Evolutionary conservation across 1,139 yeast species (phyloP), one percentile per base, ranked within the genome.

Genomic region (Yamadazyma spencermartinsiae): DNA sequence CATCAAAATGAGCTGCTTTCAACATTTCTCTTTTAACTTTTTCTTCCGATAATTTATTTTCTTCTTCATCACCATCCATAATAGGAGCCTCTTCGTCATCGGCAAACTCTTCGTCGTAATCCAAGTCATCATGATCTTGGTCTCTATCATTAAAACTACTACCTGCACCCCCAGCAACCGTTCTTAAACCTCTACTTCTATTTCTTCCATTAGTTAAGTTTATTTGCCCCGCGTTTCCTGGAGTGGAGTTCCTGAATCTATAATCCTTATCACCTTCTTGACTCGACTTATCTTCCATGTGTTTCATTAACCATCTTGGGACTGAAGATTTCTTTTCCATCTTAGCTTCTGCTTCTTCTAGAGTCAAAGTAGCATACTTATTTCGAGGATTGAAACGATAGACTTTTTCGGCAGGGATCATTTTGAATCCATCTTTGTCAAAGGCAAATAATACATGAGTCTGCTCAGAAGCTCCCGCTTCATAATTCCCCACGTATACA

Each of bases 11-110:
- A 35, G 84, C 84, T 1, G 96, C 96, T 43, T 81, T 78, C 45
- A 88, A 73, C 92, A 87, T 89, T 61, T 92, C 98, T 51, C 79
- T 83, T 63, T 90, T 92, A 58, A 92, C 84, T 54, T 89, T 84
- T 48, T 78, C 79, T 60, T 92, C 97, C 29, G 90, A 86, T 50
- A 89, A 86, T 58, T 86, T 89, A 58, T 88, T 86, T 56, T 92
- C 98, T 54, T 88, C 95, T 56, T 92, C 98, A 41, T 90, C 89
- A 36, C 97, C 98, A 55, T 92, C 98, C 76, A 92, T 82, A 43
- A 90, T 86, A 20, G 98, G 98, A 1, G 98, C 98, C 60, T 92
- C 98, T 65, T 92, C 98, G 60, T 92, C 98, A 61, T 92, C 98
- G 16, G 95, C 98, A 63, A 92, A 92, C 58, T 90, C 98, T 58